These are phyloP conservation scores for Lepiota venenata DNA, from an alignment of 768 basidiomycete species.

Conservation along the genomic window DNA sequence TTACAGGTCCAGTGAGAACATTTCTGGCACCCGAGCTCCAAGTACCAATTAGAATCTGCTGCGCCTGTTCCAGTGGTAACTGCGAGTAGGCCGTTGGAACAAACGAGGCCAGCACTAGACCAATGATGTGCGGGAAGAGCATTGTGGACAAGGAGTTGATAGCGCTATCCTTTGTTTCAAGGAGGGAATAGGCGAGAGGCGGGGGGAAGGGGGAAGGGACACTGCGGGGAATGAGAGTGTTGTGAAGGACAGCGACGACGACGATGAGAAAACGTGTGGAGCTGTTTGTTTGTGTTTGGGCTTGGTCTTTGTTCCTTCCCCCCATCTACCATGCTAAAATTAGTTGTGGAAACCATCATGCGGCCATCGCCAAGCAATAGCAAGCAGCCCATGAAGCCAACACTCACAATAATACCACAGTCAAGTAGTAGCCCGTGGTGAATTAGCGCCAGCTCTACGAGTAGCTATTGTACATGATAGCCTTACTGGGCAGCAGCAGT, in stretches of 20 bases:
- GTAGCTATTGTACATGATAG: too few species aligned
- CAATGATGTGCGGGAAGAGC: constrained; percentile 36
- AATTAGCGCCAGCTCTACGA: too few species aligned
- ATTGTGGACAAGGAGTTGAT: constrained; percentile 25
- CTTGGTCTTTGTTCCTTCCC: constrained; percentile 16
- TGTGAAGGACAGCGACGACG: constrained; percentile 20
- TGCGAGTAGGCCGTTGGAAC: constrained; percentile 19
- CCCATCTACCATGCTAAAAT: not conserved
- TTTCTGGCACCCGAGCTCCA: constrained; percentile 80
- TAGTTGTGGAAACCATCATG: constrained; percentile 4
- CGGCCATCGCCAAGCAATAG: not conserved
- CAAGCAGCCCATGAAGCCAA: not conserved
- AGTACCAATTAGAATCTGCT: constrained; percentile 55
- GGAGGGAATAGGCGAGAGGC: not conserved
- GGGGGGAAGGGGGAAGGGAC: not conserved
- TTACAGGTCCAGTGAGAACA: constrained; percentile 80
- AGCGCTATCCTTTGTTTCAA: not conserved
- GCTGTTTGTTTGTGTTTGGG: constrained; percentile 29
- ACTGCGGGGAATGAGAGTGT: constrained; percentile 11
- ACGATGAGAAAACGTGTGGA: constrained; percentile 27
- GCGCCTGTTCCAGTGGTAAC: not conserved
- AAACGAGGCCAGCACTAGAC: constrained; percentile 36
- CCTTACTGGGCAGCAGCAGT: too few species aligned
- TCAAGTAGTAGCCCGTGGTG: too few species aligned
- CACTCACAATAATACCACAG: not conserved